Percentiles rank a stretch among this genome's conserved stretches.
Evolutionary conservation across 768 basidiomycete genomes (phyloP).

Genomic region (Lepiota venenata): DNA sequence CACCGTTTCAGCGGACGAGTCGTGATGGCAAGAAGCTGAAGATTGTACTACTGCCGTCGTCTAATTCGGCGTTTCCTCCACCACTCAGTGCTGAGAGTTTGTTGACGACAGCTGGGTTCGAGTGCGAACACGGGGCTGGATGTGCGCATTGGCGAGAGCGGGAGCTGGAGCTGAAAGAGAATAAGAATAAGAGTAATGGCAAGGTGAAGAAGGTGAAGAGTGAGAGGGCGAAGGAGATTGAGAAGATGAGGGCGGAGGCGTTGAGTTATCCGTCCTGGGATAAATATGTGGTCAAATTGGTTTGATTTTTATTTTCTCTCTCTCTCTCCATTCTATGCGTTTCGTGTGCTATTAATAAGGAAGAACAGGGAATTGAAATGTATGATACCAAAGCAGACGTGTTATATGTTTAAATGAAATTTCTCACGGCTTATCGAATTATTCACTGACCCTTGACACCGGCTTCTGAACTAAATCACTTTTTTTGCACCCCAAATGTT

Average conservation of each 20-base stretch:
- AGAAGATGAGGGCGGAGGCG: conserved; percentile 39
- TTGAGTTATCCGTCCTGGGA: conserved; percentile 64
- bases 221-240: conserved; percentile 26
- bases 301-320: conserved; percentile 7
- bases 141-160: conserved; percentile 8
- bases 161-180: background rate
- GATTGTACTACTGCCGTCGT: conserved; percentile 36
- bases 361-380: no score
- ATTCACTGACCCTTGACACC: no score
- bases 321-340: background rate
- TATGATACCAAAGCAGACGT: no score
- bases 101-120: conserved; percentile 5
- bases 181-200: conserved; percentile 12
- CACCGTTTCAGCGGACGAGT: conserved; percentile 49
- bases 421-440: no score
- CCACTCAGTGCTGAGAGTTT: conserved; percentile 4
- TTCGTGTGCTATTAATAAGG: background rate
- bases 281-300: conserved; percentile 47
- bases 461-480: no score
- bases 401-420: no score
- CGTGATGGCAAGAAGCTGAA: conserved; percentile 54
- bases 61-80: conserved; percentile 14
- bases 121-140: conserved; percentile 7
- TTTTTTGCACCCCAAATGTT: no score
- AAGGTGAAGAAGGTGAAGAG: conserved; percentile 28